Conservation (phyloP, 495 filamentous ascomycete genomes). For the Talaromyces thailandensis region DNA sequence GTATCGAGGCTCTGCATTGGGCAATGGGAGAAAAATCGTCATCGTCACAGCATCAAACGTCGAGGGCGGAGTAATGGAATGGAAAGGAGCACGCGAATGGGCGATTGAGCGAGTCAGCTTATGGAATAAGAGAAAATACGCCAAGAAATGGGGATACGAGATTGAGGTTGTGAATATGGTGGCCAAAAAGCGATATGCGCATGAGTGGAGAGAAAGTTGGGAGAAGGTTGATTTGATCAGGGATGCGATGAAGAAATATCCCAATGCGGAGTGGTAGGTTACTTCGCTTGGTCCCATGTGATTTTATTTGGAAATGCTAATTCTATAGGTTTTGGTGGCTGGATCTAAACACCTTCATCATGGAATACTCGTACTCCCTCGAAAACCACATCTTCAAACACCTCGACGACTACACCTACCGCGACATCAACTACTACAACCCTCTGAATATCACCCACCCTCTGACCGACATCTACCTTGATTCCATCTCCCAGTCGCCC, state of each 20-base stretch:
- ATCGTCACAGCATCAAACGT: conserved; percentile 91
- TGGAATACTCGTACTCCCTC: conserved; percentile 90
- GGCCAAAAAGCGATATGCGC: conserved; percentile 95
- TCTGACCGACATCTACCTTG: conserved; percentile 60
- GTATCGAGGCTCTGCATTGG: conserved; percentile 54
- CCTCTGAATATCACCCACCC: conserved; percentile 91
- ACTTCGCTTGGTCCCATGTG: not conserved
- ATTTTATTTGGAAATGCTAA: not conserved
- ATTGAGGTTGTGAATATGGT: conserved; percentile 96
- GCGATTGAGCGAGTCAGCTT: conserved; percentile 95
- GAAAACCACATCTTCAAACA: conserved; percentile 84
- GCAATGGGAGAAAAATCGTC: conserved; percentile 84
- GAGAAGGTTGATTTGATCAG: conserved; percentile 96
- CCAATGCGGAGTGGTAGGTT: conserved; percentile 86
- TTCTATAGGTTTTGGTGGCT: conserved; percentile 95
- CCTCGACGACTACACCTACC: conserved; percentile 68
- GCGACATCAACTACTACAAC: conserved; percentile 94
- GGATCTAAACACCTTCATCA: conserved; percentile 94
- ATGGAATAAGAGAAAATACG: conserved; percentile 87
- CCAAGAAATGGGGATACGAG: conserved; percentile 84
- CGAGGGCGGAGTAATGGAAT: conserved; percentile 97
- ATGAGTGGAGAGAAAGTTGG: conserved; percentile 99
- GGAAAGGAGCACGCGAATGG: conserved; percentile 97
- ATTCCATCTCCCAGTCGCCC: conserved; percentile 57
- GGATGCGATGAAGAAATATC: conserved; percentile 85